phyloP scores from a whole-genome alignment of 306 rosid species.

The Hippophae gyantsensis region DNA sequence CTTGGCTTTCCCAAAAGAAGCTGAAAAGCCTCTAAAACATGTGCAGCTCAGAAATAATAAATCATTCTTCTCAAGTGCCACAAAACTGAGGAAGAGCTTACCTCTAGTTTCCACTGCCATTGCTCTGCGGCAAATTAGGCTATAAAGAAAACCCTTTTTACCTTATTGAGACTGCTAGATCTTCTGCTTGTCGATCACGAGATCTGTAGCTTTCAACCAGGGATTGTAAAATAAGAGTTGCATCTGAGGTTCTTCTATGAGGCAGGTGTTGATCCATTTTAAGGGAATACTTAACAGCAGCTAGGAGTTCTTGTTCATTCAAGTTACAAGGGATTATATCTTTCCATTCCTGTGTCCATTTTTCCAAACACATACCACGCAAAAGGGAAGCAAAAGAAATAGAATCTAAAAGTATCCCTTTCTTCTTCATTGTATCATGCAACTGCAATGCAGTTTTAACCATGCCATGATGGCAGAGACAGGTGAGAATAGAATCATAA shows the following conservation, averaged over 20 bases:
- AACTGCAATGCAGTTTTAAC: conserved; percentile 51
- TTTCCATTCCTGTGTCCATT: conserved; percentile 59
- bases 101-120: too few species aligned
- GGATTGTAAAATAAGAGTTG: conserved; percentile 49
- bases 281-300: conserved; percentile 47
- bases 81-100: too few species aligned
- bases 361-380: conserved; percentile 58
- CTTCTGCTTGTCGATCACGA: conserved; percentile 21
- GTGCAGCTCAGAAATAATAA: too few species aligned
- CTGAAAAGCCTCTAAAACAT: too few species aligned
- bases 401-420: conserved; percentile 39
- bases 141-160: conserved; percentile 9
- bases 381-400: conserved; percentile 57
- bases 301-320: conserved; percentile 38
- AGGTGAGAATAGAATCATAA: conserved; percentile 54
- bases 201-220: conserved; percentile 34
- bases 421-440: conserved; percentile 40
- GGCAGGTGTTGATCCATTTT: conserved; percentile 43
- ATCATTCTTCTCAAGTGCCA: too few species aligned
- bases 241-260: conserved; percentile 46
- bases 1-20: too few species aligned
- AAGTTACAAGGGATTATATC: conserved; percentile 35
- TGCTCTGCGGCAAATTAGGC: not conserved
- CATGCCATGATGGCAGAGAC: conserved; percentile 64
- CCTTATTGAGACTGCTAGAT: conserved; percentile 20